phyloP scores from a whole-genome alignment of 768 basidiomycete genomes.

The Psilocybe tampanensis region DNA sequence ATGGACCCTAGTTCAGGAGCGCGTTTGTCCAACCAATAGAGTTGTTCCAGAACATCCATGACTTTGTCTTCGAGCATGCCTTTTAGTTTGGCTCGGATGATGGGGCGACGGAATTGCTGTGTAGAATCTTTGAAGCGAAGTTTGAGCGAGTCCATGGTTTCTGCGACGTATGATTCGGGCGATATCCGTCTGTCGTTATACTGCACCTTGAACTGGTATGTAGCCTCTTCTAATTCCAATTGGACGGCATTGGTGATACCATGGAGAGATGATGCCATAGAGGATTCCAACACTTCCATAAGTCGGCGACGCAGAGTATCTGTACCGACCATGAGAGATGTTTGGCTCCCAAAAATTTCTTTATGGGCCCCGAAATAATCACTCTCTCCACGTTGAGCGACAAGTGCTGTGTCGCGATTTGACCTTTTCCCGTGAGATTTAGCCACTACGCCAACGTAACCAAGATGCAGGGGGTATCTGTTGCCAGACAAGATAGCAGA shows the following conservation, averaged over 20 bases:
- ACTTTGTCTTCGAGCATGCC: conserved; percentile 93
- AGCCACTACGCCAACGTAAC: conserved; percentile 95
- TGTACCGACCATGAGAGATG: conserved; percentile 86
- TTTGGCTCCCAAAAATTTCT: conserved; percentile 61
- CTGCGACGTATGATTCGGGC: conserved; percentile 96
- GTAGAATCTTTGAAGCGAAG: conserved; percentile 86
- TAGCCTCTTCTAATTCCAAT: conserved; percentile 94
- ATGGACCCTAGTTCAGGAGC: conserved; percentile 73
- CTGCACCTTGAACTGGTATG: conserved; percentile 99
- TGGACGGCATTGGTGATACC: conserved; percentile 97
- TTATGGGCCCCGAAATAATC: conserved; percentile 69
- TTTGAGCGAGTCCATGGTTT: conserved; percentile 94
- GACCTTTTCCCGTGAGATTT: conserved; percentile 68
- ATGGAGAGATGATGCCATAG: conserved; percentile 95
- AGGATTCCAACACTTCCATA: conserved; percentile 97
- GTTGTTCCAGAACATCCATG: conserved; percentile 95
- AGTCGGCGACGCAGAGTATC: conserved; percentile 86
- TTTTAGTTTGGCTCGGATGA: conserved; percentile 88
- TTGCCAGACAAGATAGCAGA: conserved; percentile 82
- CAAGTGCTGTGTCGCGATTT: conserved; percentile 47
- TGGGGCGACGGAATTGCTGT: conserved; percentile 82
- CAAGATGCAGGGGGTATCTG: conserved; percentile 94
- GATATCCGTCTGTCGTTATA: conserved; percentile 95
- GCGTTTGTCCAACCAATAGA: conserved; percentile 96
- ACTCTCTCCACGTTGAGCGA: conserved; percentile 58